A percentile compares a stretch with the other conserved stretches of the same genome.
Conservation (phyloP, 305 asterid species). For the Solanum hybrid region DNA sequence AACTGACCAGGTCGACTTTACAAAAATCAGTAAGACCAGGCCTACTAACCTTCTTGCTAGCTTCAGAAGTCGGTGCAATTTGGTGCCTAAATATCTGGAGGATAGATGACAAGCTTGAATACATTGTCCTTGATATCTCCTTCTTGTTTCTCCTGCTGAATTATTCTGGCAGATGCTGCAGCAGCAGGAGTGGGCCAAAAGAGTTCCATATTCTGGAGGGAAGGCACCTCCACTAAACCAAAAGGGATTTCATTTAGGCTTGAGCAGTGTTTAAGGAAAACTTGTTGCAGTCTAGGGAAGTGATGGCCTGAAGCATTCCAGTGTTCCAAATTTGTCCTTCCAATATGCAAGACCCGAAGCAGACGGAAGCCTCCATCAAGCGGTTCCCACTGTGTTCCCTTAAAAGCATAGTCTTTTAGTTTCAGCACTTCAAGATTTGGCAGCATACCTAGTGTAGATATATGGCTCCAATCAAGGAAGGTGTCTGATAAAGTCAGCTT, state of each 20-base stretch:
- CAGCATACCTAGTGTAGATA: conserved; percentile 21
- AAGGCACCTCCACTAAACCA: conserved; percentile 17
- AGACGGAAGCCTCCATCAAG: conserved; percentile 20
- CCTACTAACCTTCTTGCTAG: not conserved
- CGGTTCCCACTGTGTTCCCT: conserved; percentile 24
- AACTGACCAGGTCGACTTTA: not conserved
- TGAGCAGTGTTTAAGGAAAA: conserved; percentile 16
- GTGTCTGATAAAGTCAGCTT: conserved; percentile 24
- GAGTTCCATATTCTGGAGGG: conserved; percentile 19
- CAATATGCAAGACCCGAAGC: conserved; percentile 22
- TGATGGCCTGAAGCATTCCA: conserved; percentile 24
- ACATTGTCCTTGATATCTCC: not conserved
- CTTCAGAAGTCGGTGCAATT: not conserved
- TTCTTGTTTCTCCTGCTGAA: conserved; percentile 10
- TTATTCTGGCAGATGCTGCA: conserved; percentile 15
- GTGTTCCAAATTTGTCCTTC: conserved; percentile 13
- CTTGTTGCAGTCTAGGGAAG: conserved; percentile 22
- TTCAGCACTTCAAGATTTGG: conserved; percentile 24
- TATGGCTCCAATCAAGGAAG: conserved; percentile 15
- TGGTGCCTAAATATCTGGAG: conserved; percentile 13
- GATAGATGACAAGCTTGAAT: conserved; percentile 20
- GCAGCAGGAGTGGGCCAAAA: conserved; percentile 12
- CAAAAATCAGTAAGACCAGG: not conserved
- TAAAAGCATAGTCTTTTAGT: conserved; percentile 16
- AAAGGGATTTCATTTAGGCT: conserved; percentile 11